Conservation (phyloP, 345 rosid species). For the Passiflora organensis region DNA sequence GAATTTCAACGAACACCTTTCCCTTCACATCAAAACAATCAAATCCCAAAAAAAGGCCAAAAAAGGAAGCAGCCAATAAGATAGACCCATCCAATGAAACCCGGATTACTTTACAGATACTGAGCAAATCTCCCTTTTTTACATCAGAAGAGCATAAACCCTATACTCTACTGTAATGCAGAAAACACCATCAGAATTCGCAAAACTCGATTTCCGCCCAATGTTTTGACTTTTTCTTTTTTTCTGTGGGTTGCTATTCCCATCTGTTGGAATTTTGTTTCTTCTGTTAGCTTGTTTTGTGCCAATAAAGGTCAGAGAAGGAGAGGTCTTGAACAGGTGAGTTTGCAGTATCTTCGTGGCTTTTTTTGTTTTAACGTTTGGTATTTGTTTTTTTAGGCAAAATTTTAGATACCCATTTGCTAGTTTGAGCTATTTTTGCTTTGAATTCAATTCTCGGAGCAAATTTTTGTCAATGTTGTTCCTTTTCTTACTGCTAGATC, state of each 20-base stretch:
- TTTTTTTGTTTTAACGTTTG: background rate
- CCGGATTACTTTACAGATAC: no score
- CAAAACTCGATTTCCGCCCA: no score
- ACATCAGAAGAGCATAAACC: background rate
- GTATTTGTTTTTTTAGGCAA: background rate
- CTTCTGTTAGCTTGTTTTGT: background rate
- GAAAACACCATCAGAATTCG: no score
- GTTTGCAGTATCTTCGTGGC: background rate
- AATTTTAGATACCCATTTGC: no score
- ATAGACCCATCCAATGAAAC: no score
- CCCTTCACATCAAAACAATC: background rate
- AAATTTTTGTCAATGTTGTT: no score
- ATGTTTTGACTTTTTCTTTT: background rate
- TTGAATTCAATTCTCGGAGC: no score
- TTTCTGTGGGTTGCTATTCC: background rate
- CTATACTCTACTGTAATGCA: no score
- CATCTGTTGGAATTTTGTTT: background rate
- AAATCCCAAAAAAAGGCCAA: background rate
- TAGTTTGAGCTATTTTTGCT: no score
- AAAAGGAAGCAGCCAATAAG: background rate
- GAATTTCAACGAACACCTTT: conserved; percentile 28
- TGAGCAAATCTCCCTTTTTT: no score
- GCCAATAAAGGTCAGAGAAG: background rate
- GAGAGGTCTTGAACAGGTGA: conserved; percentile 1
- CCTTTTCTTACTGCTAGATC: no score